Conservation (phyloP, 345 rosid species). For the Noccaea caerulescens region DNA sequence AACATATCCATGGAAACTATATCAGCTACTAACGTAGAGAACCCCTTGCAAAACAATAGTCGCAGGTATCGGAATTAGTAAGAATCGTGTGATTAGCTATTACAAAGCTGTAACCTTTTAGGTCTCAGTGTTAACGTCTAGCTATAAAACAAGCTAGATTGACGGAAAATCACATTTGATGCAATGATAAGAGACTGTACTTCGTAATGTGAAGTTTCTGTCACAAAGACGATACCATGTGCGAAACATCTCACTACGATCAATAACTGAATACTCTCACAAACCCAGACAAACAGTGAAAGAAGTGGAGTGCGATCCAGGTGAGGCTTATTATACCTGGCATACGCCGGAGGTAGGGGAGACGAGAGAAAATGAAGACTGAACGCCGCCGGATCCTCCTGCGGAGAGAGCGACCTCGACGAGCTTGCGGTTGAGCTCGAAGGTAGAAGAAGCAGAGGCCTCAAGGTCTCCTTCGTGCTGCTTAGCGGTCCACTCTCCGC, state of each 20-base stretch:
- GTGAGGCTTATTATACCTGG: constrained; percentile 52
- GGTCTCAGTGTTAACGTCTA: not conserved
- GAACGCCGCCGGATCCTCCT: constrained; percentile 70
- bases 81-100: not conserved
- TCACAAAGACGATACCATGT: not conserved
- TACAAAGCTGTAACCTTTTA: constrained; percentile 9
- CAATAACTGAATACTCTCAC: not conserved
- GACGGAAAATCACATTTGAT: not conserved
- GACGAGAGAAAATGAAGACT: constrained; percentile 70
- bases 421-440: constrained; percentile 76
- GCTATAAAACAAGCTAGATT: constrained; percentile 2
- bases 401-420: constrained; percentile 59
- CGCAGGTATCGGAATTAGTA: not conserved
- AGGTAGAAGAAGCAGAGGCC: constrained; percentile 60
- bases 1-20: constrained; percentile 1
- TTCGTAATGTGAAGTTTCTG: not conserved
- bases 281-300: not conserved
- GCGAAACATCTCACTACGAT: not conserved
- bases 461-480: constrained; percentile 73
- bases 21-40: not conserved
- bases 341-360: constrained; percentile 76
- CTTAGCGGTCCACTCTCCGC: constrained; percentile 64
- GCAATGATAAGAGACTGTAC: not conserved
- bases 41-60: not conserved
- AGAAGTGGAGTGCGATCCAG: constrained; percentile 1